phyloP scores from a whole-genome alignment of 371 early-diverging fungal genomes.

The Mucor saturninus region DNA sequence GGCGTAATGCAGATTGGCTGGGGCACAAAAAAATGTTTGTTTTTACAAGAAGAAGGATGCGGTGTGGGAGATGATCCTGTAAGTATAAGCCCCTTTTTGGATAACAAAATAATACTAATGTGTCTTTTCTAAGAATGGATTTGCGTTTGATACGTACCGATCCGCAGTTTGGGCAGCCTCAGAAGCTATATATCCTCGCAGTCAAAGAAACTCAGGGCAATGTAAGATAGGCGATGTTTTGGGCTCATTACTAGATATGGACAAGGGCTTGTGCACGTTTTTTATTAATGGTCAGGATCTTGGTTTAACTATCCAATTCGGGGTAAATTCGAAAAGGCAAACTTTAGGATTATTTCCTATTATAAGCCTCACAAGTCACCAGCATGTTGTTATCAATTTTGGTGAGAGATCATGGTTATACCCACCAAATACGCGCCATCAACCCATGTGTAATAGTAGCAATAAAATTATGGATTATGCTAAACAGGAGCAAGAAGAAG shows the following conservation, averaged over 20 bases:
- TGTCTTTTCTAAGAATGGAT: slow-evolving; percentile 46
- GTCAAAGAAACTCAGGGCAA: too few relatives aligned
- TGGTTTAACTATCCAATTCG: slow-evolving; percentile 40
- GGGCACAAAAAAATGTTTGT: slow-evolving; percentile 62
- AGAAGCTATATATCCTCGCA: slow-evolving; percentile 1
- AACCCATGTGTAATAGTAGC: slow-evolving; percentile 14
- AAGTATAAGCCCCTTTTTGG: slow-evolving; percentile 15
- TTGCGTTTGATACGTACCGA: slow-evolving; percentile 53
- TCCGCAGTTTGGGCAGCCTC: slow-evolving; percentile 13
- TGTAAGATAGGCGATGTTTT: slow-evolving; percentile 53
- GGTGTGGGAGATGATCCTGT: slow-evolving; percentile 64
- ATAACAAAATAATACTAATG: background rate
- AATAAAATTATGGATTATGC: background rate
- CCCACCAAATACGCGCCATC: slow-evolving; percentile 28
- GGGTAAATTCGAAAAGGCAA: slow-evolving; percentile 10
- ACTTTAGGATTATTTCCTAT: slow-evolving; percentile 42
- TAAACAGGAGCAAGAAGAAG: background rate
- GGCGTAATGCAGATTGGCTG: slow-evolving; percentile 71
- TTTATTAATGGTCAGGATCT: slow-evolving; percentile 48
- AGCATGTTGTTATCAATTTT: slow-evolving; percentile 46
- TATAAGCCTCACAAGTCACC: slow-evolving; percentile 47
- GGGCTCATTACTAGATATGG: slow-evolving; percentile 51
- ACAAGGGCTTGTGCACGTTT: slow-evolving; percentile 43
- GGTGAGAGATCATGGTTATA: slow-evolving; percentile 49
- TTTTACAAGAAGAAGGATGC: slow-evolving; percentile 64